A percentile compares a stretch with the other conserved stretches of the same genome.
phyloP scores from a whole-genome alignment of 2,329 filamentous ascomycete genomes.

The Nemania serpens region DNA sequence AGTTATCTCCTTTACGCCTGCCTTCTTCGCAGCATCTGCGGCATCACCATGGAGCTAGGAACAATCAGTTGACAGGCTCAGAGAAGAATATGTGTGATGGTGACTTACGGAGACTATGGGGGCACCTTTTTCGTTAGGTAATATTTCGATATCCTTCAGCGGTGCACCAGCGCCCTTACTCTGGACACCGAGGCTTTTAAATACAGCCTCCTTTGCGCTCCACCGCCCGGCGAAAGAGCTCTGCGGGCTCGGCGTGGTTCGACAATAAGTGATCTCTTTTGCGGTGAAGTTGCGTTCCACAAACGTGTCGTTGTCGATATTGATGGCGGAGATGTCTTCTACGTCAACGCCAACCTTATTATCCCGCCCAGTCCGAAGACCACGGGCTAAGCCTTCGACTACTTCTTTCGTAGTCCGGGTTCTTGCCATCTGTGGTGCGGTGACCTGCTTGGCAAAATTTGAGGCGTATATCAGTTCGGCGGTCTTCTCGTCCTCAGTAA shows the following conservation, averaged over 20 bases:
- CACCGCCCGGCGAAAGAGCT: conserved; percentile 94
- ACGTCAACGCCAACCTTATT: conserved; percentile 94
- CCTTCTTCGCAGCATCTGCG: conserved; percentile 79
- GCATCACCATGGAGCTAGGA: conserved; percentile 83
- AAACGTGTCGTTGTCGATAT: conserved; percentile 93
- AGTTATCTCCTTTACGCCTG: conserved; percentile 83
- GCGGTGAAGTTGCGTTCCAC: conserved; percentile 92
- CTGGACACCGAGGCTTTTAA: conserved; percentile 90
- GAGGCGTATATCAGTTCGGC: conserved; percentile 74
- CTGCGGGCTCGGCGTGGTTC: conserved; percentile 75
- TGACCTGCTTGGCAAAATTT: conserved; percentile 68
- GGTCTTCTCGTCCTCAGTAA: conserved; percentile 84
- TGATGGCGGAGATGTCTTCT: conserved; percentile 84
- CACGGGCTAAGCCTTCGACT: conserved; percentile 75
- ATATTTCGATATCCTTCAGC: conserved; percentile 93
- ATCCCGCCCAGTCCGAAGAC: conserved; percentile 53
- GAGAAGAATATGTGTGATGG: conserved; percentile 7
- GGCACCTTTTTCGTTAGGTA: conserved; percentile 77
- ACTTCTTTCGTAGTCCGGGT: conserved; percentile 71
- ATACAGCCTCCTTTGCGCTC: conserved; percentile 98
- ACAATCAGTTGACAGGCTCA: conserved; percentile 44
- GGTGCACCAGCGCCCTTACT: conserved; percentile 88
- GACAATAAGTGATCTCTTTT: conserved; percentile 85
- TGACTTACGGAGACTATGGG: conserved; percentile 80
- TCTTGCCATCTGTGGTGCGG: conserved; percentile 52